These are phyloP conservation scores for Alternaria metachromatica DNA, from an alignment of 2,329 filamentous ascomycete genomes.

Conservation along the genomic window DNA sequence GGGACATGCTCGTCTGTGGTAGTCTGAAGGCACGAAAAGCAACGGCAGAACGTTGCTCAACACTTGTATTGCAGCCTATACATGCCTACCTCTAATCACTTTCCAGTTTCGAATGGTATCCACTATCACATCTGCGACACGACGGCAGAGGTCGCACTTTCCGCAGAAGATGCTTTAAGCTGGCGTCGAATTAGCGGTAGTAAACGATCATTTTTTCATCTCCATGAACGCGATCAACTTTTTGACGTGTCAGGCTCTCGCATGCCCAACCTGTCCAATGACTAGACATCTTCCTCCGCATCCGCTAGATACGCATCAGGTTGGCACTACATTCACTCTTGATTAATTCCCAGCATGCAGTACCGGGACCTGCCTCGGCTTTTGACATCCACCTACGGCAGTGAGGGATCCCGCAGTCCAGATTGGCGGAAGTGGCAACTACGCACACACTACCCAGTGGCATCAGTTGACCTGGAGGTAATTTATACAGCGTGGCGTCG, in stretches of 20 bases:
- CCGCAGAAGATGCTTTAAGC: neutral
- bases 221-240: neutral
- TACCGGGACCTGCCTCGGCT: constrained; percentile 23
- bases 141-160: neutral
- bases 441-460: neutral
- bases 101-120: neutral
- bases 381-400: constrained; percentile 16
- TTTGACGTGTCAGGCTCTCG: neutral
- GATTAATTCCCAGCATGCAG: neutral
- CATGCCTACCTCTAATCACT: neutral
- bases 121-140: neutral
- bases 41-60: neutral
- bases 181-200: neutral
- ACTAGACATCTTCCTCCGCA: neutral
- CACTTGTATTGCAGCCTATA: constrained; percentile 7
- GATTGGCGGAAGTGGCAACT: neutral
- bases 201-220: neutral
- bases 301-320: neutral
- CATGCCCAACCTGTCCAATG: neutral
- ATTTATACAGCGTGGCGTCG: constrained; percentile 27
- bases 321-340: neutral
- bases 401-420: constrained; percentile 7
- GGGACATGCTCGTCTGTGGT: constrained; percentile 14
- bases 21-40: neutral
- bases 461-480: constrained; percentile 25